Conservation (phyloP, 2,329 filamentous ascomycete species). For the Sordariomycetes sp. region DNA sequence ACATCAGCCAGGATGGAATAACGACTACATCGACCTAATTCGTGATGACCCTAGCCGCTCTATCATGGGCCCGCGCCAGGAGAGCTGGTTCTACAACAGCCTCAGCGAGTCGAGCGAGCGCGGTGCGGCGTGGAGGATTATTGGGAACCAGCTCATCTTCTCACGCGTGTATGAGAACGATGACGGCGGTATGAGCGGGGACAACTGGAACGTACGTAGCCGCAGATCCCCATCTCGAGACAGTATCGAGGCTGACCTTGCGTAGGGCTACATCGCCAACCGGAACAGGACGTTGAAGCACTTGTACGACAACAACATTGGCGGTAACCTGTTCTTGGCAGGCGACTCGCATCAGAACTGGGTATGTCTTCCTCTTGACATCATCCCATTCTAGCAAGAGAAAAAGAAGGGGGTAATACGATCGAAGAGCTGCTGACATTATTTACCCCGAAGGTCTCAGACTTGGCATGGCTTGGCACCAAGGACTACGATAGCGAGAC, state of each 20-base stretch:
- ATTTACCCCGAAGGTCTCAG: conserved; percentile 14
- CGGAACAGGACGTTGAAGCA: conserved; percentile 56
- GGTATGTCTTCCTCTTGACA: conserved; percentile 20
- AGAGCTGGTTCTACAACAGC: conserved; percentile 58
- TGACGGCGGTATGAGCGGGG: conserved; percentile 7
- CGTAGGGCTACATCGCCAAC: conserved; percentile 51
- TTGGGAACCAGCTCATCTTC: conserved; percentile 61
- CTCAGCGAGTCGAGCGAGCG: conserved; percentile 44
- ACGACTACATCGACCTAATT: conserved; percentile 46
- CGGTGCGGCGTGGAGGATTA: conserved; percentile 56
- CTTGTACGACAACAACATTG: conserved; percentile 53
- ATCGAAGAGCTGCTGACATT: neutral
- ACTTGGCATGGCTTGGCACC: conserved; percentile 43
- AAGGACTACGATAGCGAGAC: conserved; percentile 37
- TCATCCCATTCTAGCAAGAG: no score
- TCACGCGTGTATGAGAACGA: conserved; percentile 29
- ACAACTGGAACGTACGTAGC: no score
- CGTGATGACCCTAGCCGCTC: conserved; percentile 49
- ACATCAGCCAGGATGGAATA: conserved; percentile 31
- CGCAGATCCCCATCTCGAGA: no score
- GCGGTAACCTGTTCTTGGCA: conserved; percentile 60
- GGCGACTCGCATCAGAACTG: conserved; percentile 59
- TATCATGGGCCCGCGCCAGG: conserved; percentile 60
- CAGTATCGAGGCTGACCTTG: neutral
- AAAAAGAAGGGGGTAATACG: neutral